Conservation (phyloP, 108 stramenopile species). For the Licmophora abbreviata region DNA sequence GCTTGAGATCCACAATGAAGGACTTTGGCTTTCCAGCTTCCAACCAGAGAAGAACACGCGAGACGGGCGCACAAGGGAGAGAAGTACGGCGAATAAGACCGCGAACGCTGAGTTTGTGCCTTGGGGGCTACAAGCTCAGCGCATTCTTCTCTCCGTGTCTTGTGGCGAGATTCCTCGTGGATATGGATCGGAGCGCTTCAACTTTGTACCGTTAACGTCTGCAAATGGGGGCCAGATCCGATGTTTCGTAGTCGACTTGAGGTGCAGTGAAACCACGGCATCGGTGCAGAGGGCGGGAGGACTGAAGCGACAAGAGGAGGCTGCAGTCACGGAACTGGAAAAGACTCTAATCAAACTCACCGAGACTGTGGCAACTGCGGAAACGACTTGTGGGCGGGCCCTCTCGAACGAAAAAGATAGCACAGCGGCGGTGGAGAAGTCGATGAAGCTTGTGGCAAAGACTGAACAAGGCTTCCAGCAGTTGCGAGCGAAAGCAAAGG, state of each 20-base stretch:
- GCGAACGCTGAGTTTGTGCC: conserved; percentile 40
- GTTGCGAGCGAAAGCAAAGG: conserved; percentile 28
- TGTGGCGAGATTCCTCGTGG: conserved; percentile 57
- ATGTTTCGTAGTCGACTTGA: conserved; percentile 60
- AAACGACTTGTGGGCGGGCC: conserved; percentile 5
- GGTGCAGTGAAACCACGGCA: conserved; percentile 57
- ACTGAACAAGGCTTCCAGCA: conserved; percentile 9
- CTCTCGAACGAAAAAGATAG: conserved; percentile 28
- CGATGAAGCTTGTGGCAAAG: conserved; percentile 17
- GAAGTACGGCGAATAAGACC: neutral
- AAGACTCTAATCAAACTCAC: conserved; percentile 12
- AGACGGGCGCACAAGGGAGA: conserved; percentile 6
- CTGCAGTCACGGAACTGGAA: conserved; percentile 18
- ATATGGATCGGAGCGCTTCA: conserved; percentile 21
- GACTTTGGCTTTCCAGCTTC: conserved; percentile 40
- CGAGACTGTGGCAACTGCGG: conserved; percentile 7
- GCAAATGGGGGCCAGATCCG: conserved; percentile 48
- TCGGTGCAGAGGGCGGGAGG: conserved; percentile 31
- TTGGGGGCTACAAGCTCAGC: conserved; percentile 45
- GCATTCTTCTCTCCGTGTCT: conserved; percentile 40
- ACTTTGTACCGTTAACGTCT: conserved; percentile 23
- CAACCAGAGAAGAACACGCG: conserved; percentile 10
- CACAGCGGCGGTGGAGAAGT: conserved; percentile 12
- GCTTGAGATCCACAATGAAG: conserved; percentile 78
- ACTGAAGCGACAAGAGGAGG: conserved; percentile 21